Base-by-base conservation (phyloP, 208 protist species). In the Trypanosoma boissoni region DNA sequence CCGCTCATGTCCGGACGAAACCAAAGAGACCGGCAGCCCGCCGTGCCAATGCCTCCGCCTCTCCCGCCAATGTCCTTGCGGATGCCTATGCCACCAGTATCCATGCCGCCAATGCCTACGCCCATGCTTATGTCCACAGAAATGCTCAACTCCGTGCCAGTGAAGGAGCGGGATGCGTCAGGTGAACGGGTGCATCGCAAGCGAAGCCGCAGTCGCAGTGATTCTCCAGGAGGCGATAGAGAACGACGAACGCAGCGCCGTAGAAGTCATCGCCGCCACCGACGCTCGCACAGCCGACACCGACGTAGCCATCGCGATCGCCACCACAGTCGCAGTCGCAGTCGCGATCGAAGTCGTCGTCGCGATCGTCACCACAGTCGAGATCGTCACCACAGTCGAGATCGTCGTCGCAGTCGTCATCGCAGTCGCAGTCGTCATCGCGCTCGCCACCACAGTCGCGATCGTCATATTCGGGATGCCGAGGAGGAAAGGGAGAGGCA, bases 1-100 rank as follows among this genome's bases (percentile, higher is more conserved):
- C 57, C 59, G 21, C 42, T 85, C 32, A 24, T 6, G 9, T n/a
- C 49, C 6, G 12, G 26, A 59, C 16, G 20, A 58, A 39, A 14
- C 23, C 6, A 42, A 16, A 10, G 14, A n/a, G n/a, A n/a, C n/a
- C n/a, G n/a, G n/a, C n/a, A n/a, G n/a, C n/a, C n/a, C n/a, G n/a
- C n/a, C n/a, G n/a, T n/a, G n/a, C n/a, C n/a, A n/a, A n/a, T n/a
- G n/a, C n/a, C n/a, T n/a, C n/a, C n/a, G n/a, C n/a, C n/a, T n/a
- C n/a, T n/a, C n/a, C n/a, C n/a, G n/a, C n/a, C n/a, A n/a, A n/a
- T n/a, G n/a, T n/a, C n/a, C n/a, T n/a, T n/a, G n/a, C n/a, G n/a
- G n/a, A n/a, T n/a, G n/a, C n/a, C n/a, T n/a, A n/a, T n/a, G n/a
- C n/a, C n/a, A n/a, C n/a, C n/a, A n/a, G n/a, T n/a, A n/a, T n/a